These are phyloP conservation scores for Aspergillus sojae DNA, from an alignment of 2,329 filamentous ascomycete species.

Conservation along the genomic window DNA sequence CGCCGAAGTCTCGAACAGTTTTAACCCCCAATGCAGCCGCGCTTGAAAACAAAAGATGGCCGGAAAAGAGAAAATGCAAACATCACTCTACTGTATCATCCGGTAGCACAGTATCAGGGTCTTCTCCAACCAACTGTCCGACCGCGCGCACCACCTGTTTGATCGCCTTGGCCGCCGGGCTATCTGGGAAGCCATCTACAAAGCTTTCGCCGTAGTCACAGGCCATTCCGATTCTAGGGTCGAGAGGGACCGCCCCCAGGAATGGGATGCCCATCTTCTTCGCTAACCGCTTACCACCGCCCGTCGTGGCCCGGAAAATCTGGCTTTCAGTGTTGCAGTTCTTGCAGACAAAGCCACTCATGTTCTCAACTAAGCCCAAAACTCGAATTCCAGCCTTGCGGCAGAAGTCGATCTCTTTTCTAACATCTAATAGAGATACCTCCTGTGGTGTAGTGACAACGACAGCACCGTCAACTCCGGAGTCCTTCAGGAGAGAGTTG, in stretches of 20 bases:
- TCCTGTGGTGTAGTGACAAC: conserved; percentile 95
- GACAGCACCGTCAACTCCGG: conserved; percentile 89
- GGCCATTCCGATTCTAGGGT: conserved; percentile 92
- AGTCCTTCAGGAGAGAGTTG: conserved; percentile 87
- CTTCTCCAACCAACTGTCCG: conserved; percentile 65
- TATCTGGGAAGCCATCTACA: conserved; percentile 90
- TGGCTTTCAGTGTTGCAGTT: conserved; percentile 79
- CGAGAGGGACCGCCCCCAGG: conserved; percentile 84
- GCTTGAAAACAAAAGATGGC: conserved; percentile 16
- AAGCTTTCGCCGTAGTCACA: conserved; percentile 98
- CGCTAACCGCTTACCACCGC: conserved; percentile 78
- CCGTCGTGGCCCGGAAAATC: conserved; percentile 90
- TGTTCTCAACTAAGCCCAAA: conserved; percentile 92
- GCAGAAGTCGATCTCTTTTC: conserved; percentile 98
- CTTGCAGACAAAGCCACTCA: conserved; percentile 95
- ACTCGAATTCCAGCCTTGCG: conserved; percentile 88
- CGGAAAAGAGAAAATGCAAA: conserved; percentile 12
- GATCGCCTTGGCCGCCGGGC: conserved; percentile 82
- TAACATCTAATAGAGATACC: conserved; percentile 84
- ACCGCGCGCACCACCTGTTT: conserved; percentile 77
- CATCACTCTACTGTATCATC: conserved; percentile 33
- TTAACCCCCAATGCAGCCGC: conserved; percentile 12
- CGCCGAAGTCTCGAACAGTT: not conserved
- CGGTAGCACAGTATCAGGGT: conserved; percentile 54
- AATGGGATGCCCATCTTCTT: conserved; percentile 87